These are phyloP conservation scores for Tylopilus felleus DNA, from an alignment of 768 basidiomycete genomes.

Conservation along the genomic window DNA sequence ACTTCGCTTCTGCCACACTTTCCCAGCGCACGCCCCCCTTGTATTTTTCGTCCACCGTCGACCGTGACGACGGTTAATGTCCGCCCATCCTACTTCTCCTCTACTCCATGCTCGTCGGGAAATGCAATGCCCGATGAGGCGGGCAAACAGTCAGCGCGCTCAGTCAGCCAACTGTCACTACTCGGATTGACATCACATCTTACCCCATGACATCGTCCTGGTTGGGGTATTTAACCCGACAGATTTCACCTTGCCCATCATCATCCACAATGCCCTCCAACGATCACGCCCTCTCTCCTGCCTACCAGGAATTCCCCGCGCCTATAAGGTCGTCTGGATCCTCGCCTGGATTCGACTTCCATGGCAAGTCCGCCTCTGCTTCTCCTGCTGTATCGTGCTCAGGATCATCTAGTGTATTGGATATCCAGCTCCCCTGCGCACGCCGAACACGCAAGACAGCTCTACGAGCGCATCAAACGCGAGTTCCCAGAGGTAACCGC, in stretches of 20 bases:
- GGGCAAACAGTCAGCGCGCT: too few species aligned
- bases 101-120: too few species aligned
- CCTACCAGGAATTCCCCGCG: constrained; percentile 52
- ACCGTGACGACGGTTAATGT: too few species aligned
- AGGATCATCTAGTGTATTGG: constrained; percentile 53
- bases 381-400: not conserved
- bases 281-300: constrained; percentile 39
- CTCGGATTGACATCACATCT: too few species aligned
- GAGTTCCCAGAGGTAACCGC: constrained; percentile 65
- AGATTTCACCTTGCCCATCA: too few species aligned
- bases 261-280: not conserved
- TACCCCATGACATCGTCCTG: too few species aligned
- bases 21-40: too few species aligned
- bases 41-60: too few species aligned
- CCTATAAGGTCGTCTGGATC: constrained; percentile 51
- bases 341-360: constrained; percentile 70
- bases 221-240: too few species aligned
- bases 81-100: too few species aligned
- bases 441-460: constrained; percentile 45
- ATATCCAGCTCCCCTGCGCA: constrained; percentile 45
- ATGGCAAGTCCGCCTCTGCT: constrained; percentile 42
- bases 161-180: not conserved
- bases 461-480: constrained; percentile 55
- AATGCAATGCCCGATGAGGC: not conserved
- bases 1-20: not conserved